A percentile compares a stretch with the other conserved stretches of the same genome.
These are phyloP conservation scores for Mycena belliarum DNA, from an alignment of 768 basidiomycete genomes.

Conservation along the genomic window DNA sequence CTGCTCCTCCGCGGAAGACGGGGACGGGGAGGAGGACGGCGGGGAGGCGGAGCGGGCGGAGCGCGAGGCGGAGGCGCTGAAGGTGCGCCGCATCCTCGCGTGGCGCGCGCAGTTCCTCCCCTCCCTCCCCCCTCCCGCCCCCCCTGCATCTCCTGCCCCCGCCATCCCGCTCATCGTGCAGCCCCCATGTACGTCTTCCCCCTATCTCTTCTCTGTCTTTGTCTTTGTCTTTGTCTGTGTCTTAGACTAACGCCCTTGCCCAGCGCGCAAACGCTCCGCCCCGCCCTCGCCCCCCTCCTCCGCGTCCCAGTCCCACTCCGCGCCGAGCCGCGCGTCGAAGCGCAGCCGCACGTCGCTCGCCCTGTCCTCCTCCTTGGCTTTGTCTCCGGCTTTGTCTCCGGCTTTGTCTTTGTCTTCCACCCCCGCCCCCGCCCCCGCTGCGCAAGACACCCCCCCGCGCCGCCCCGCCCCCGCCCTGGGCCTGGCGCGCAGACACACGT, in stretches of 20 bases:
- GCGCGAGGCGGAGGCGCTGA: constrained; percentile 46
- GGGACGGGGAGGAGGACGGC: constrained; percentile 47
- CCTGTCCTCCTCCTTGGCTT: background rate
- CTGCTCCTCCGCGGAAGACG: constrained; percentile 28
- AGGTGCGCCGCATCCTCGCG: constrained; percentile 65
- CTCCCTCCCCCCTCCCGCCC: background rate
- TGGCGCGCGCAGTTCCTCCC: constrained; percentile 58
- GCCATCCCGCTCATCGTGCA: too few species aligned
- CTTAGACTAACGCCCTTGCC: background rate
- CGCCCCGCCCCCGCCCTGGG: constrained; percentile 15
- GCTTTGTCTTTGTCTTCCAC: too few species aligned
- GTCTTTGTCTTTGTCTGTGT: background rate
- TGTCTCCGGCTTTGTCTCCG: too few species aligned
- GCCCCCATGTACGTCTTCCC: background rate
- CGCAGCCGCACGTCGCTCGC: constrained; percentile 10
- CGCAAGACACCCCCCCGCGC: background rate
- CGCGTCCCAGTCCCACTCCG: too few species aligned
- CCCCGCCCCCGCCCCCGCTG: background rate
- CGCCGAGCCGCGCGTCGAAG: constrained; percentile 15
- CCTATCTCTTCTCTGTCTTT: background rate
- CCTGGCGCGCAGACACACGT: constrained; percentile 16
- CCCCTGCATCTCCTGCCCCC: background rate
- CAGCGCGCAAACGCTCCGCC: constrained; percentile 14
- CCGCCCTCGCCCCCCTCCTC: background rate
- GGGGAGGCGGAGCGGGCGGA: constrained; percentile 30